Conservation (phyloP, 345 rosid species). For the Eucalyptus guilfoylei region DNA sequence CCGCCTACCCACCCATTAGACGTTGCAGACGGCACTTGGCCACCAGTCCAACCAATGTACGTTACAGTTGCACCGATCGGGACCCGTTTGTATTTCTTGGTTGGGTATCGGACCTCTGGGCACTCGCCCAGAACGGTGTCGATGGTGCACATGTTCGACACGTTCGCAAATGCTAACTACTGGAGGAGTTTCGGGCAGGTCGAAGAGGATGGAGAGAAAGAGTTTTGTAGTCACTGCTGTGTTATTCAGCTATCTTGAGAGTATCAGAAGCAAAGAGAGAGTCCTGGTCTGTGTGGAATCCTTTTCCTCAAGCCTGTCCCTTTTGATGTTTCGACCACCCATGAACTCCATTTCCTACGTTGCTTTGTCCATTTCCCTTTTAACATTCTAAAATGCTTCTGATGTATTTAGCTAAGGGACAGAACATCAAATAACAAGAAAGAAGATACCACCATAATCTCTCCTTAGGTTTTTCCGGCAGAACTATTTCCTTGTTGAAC, state of each 20-base stretch:
- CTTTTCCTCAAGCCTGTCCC: not conserved
- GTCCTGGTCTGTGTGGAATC: not conserved
- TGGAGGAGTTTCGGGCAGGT: conserved; percentile 33
- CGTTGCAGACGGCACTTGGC: not conserved
- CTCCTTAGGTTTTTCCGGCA: not conserved
- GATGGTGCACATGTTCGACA: conserved; percentile 25
- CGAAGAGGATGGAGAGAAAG: conserved; percentile 27
- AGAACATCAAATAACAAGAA: not conserved
- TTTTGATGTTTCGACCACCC: not conserved
- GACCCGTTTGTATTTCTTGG: conserved; percentile 23
- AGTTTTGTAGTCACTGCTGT: conserved; percentile 43
- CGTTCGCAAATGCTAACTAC: not conserved
- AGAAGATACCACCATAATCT: not conserved
- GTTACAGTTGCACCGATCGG: conserved; percentile 42
- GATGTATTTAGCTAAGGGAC: not conserved
- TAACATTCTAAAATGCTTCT: not conserved
- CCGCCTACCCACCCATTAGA: not conserved
- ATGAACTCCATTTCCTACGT: not conserved
- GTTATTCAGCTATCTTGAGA: conserved; percentile 9
- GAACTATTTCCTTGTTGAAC: not conserved
- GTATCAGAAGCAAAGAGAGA: not conserved
- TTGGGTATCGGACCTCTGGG: conserved; percentile 14
- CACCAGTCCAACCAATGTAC: conserved; percentile 9
- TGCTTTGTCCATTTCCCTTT: not conserved
- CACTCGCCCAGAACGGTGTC: conserved; percentile 11